These are phyloP conservation scores for Leccinum subgranulosum DNA, from an alignment of 768 basidiomycete genomes.

Conservation along the genomic window DNA sequence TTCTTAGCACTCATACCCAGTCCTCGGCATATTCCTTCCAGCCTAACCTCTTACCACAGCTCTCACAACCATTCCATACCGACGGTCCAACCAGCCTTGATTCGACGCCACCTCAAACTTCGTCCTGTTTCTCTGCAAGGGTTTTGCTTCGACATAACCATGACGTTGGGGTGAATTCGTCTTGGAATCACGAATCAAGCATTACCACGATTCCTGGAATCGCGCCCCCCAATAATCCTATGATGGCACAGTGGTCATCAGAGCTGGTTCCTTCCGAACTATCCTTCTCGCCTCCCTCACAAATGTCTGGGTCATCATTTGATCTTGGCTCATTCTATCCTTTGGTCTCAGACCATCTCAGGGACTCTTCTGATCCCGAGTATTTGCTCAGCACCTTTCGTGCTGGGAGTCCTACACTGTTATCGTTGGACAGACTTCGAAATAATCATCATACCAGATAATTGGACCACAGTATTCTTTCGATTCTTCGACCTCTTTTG, in stretches of 20 bases:
- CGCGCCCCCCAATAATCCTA: background rate
- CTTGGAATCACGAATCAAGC: constrained; percentile 1
- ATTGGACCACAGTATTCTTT: background rate
- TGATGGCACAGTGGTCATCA: constrained; percentile 3
- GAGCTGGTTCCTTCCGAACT: background rate
- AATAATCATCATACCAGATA: background rate
- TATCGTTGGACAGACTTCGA: constrained; percentile 4
- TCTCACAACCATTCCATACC: background rate
- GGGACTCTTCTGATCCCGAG: constrained; percentile 1
- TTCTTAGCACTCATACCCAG: background rate
- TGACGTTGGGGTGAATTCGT: background rate
- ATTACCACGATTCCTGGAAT: background rate
- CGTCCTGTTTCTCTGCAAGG: background rate
- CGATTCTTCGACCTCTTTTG: background rate
- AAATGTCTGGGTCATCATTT: background rate
- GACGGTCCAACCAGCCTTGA: constrained; percentile 1
- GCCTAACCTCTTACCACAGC: background rate
- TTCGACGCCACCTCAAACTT: background rate
- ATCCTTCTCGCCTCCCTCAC: background rate
- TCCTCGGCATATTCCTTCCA: background rate
- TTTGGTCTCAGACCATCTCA: constrained; percentile 2
- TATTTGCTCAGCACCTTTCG: background rate
- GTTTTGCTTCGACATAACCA: constrained; percentile 7
- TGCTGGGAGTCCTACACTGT: constrained; percentile 2
- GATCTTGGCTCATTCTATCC: background rate